Conservation (phyloP, 2,329 filamentous ascomycete species). For the Diaporthe ampelina region DNA sequence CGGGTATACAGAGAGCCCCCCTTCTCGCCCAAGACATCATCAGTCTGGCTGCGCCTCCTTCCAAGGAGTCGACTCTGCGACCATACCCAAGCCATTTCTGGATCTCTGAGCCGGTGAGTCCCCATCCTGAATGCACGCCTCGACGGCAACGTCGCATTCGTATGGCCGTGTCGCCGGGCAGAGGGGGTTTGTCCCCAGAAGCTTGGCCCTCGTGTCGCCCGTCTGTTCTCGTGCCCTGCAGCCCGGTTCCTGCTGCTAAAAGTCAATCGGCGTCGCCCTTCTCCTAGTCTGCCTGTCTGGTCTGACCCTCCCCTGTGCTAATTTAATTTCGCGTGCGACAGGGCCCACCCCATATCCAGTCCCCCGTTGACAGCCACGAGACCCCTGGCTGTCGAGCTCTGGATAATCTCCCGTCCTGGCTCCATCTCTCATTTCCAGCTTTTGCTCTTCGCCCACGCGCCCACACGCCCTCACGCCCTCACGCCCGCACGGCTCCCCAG, state of each 20-base stretch:
- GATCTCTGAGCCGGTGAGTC: constrained; percentile 23
- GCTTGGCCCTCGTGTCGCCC: constrained; percentile 29
- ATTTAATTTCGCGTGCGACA: constrained; percentile 45
- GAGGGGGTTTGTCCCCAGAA: constrained; percentile 23
- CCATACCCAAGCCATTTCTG: constrained; percentile 29
- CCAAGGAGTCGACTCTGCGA: constrained; percentile 26
- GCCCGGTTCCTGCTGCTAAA: background rate
- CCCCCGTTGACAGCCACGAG: constrained; percentile 41
- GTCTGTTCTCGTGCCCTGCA: background rate
- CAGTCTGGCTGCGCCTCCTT: constrained; percentile 17
- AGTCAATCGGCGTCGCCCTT: constrained; percentile 19
- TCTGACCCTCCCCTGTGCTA: constrained; percentile 40
- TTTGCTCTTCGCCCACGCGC: constrained; percentile 37
- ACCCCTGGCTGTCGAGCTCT: constrained; percentile 38
- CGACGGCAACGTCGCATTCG: constrained; percentile 21
- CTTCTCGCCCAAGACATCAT: background rate
- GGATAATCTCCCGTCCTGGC: constrained; percentile 40
- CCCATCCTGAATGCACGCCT: constrained; percentile 22
- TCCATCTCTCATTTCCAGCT: constrained; percentile 41
- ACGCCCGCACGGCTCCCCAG: constrained; percentile 33
- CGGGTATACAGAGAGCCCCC: background rate
- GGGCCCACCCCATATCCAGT: constrained; percentile 28
- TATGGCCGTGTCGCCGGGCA: constrained; percentile 19
- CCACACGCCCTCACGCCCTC: constrained; percentile 11
- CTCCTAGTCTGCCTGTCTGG: constrained; percentile 15